phyloP scores from a whole-genome alignment of 805 yeast species.

The Candida sithepensis region DNA sequence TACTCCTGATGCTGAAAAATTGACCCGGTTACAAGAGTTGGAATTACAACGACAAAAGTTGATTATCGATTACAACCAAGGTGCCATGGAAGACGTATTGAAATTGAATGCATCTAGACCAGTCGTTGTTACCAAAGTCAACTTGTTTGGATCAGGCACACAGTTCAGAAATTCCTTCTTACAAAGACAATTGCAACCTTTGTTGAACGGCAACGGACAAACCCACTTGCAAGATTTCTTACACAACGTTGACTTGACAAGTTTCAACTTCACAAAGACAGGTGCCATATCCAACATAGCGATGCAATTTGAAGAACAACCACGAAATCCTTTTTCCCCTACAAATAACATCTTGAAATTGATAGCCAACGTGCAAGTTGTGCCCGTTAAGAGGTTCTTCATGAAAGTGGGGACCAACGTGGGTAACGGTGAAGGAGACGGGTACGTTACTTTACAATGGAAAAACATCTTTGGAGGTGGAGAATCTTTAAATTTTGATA shows the following conservation, averaged over 20 bases:
- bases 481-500: conserved; percentile 46
- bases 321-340: conserved; percentile 11
- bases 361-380: conserved; percentile 25
- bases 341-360: conserved; percentile 25
- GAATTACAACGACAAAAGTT: conserved; percentile 28
- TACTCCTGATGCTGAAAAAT: neutral
- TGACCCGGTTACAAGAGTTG: conserved; percentile 15
- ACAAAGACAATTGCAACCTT: conserved; percentile 43
- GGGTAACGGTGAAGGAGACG: conserved; percentile 97
- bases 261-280: conserved; percentile 40
- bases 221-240: conserved; percentile 40
- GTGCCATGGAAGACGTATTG: conserved; percentile 27
- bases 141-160: conserved; percentile 43
- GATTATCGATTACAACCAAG: conserved; percentile 26
- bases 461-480: conserved; percentile 57
- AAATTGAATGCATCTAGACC: conserved; percentile 36
- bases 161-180: conserved; percentile 45
- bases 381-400: conserved; percentile 66
- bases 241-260: conserved; percentile 38
- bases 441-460: conserved; percentile 74
- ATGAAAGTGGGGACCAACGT: conserved; percentile 94
- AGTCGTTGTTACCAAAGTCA: conserved; percentile 40
- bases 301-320: conserved; percentile 32
- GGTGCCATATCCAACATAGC: conserved; percentile 42
- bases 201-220: conserved; percentile 32